Evolutionary conservation across 2,329 filamentous ascomycete genomes (phyloP).

Genomic region (Talaromyces rugulosus): DNA sequence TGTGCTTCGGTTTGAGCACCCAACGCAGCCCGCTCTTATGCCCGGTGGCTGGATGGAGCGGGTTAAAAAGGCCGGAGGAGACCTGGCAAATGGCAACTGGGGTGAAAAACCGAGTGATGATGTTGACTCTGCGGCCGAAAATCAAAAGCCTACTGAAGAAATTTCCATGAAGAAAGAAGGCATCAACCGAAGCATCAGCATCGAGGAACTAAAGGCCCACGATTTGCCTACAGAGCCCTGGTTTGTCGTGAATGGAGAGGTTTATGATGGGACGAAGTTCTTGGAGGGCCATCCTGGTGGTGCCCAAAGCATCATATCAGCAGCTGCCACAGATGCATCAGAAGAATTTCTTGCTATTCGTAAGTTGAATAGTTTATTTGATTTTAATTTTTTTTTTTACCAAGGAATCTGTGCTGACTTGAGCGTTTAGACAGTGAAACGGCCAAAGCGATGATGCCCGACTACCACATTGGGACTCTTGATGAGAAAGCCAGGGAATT

Average conservation of each 20-base stretch:
- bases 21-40: slow-evolving; percentile 72
- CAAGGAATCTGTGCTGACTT: neutral
- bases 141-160: slow-evolving; percentile 55
- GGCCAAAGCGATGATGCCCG: slow-evolving; percentile 82
- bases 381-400: neutral
- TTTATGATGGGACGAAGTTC: slow-evolving; percentile 81
- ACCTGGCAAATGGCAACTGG: slow-evolving; percentile 79
- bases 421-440: slow-evolving; percentile 72
- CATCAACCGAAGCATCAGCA: slow-evolving; percentile 58
- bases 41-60: slow-evolving; percentile 91
- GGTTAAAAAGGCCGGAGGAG: slow-evolving; percentile 76
- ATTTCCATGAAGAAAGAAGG: slow-evolving; percentile 73
- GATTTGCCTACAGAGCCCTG: slow-evolving; percentile 64
- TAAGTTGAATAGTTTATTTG: slow-evolving; percentile 42
- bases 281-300: slow-evolving; percentile 81
- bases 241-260: slow-evolving; percentile 85
- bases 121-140: slow-evolving; percentile 38
- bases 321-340: slow-evolving; percentile 74
- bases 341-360: slow-evolving; percentile 92
- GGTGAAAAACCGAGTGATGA: slow-evolving; percentile 59
- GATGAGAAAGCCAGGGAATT: slow-evolving; percentile 55
- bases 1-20: slow-evolving; percentile 75
- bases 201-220: slow-evolving; percentile 69
- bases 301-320: slow-evolving; percentile 75
- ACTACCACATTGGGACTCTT: slow-evolving; percentile 79